Base-by-base conservation (phyloP, 257 asterid species). In the Petunia secreta region DNA sequence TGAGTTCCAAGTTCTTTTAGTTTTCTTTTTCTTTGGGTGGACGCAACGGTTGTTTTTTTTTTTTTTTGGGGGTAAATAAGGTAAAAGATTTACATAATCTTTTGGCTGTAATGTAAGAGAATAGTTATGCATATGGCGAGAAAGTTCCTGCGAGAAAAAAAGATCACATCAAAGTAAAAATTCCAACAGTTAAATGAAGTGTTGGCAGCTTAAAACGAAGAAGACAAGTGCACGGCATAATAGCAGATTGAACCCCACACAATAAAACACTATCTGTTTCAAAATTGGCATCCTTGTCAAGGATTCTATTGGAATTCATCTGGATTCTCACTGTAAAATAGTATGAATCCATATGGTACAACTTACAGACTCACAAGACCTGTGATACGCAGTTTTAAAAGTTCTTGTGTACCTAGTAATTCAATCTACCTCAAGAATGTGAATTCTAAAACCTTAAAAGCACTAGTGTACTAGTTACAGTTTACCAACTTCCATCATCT, bases 281-380 rank as follows among this genome's bases (percentile, higher is more conserved):
- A 71, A 71, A 71, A 71, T 71, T 71, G 77, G 16, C 77, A 71
- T 48, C 60, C 60, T 48, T 34, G 58, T 69, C 25, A 69, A 69
- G 58, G 58, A 69, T 2, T 69, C 25, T 34, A 71, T 48, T 48
- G 44, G 44, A 36, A 48, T 71, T 71, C 44, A 25, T 5, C 77
- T 63, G 5, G 44, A 63, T 63, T 1, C 44, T 71, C 44, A 25
- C 25, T 25, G 25, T 25, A 25, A 25, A 48, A 71, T 48, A 10
- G 1, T 14, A 48, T 43, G 77, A 71, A 25, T 25, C 25, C 25
- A 25, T 25, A 25, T 5, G 13, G 7, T 34, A 71, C 77, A 48
- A 5, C 44, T 25, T 71, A 48, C 60, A 71, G 5, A 69, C 1
- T 48, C 77, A 69, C 59, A 48, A 48, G 77, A 71, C 59, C 60